Base-by-base conservation (phyloP, 1,284 basidiomycete species). In the Fomitopsis schrenkii region DNA sequence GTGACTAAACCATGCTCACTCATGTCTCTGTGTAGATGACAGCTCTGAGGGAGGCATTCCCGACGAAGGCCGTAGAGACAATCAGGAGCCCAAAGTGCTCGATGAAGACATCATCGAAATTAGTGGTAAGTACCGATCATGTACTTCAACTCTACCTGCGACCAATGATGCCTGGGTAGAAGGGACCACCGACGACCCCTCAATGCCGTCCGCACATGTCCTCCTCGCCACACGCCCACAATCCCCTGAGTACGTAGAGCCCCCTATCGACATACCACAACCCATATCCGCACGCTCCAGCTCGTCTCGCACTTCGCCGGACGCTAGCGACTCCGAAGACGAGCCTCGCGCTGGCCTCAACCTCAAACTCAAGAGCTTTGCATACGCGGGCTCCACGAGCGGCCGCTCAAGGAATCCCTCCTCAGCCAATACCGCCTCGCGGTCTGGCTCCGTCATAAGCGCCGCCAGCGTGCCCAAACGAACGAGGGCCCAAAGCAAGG, bases 311-410 rank as follows among this genome's bases (percentile, higher is more conserved):
- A 10, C 56, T 56, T 58, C 59, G 5, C 41, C 30, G 19, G 42
- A 59, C 1, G 53, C 58, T n/a, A 38, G 41, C 41, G 40, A 55
- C 8, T 61, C 62, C 3, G 52, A 56, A 9, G 58, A 50, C 15
- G 59, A 60, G 7, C 58, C 52, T 1, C 38, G 45, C 3, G 54
- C 42, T 7, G 41, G 41, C 2, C 62, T 65, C 14, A 63, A 65
- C 15, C 62, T 65, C 5, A 57, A 46, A 1, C 61, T 65, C 2
- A 57, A 46, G 3, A 59, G 45, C 3, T 68, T 64, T 19, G 67
- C 65, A 1, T 68, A 64, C 28, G 50, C 53, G 2, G 42, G 55
- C 15, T 14, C 48, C 12, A 14, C 17, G 3, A 33, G 17, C 6
- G 28, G 48, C 2, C 26, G 19, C 50, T 38, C 44, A 15, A 19